Conservation (phyloP, 225 moss, liverwort and hornwort genomes). For the Physcomitrium patens region DNA sequence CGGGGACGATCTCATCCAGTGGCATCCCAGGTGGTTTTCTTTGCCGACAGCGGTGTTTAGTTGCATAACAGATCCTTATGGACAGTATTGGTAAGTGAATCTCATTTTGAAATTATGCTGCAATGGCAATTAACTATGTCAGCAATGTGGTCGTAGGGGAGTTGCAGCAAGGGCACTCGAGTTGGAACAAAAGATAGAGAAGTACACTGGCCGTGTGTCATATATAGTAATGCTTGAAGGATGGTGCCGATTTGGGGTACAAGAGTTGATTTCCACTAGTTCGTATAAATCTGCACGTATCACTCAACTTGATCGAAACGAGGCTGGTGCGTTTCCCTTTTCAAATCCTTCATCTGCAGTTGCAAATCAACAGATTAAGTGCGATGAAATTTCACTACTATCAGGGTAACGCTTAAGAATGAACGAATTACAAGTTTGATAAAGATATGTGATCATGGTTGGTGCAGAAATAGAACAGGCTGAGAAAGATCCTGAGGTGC, state of each 20-base stretch:
- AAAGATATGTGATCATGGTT: neutral
- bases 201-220: constrained; percentile 43
- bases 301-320: constrained; percentile 44
- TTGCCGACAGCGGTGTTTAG: constrained; percentile 21
- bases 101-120: neutral
- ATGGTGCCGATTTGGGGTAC: constrained; percentile 48
- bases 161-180: constrained; percentile 48
- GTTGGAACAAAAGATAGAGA: constrained; percentile 46
- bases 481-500: constrained; percentile 49
- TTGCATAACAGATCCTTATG: neutral
- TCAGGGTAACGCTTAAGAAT: neutral
- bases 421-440: neutral
- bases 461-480: constrained; percentile 41
- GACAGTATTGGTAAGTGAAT: neutral
- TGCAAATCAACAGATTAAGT: neutral
- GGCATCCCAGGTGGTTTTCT: constrained; percentile 45
- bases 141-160: constrained; percentile 39
- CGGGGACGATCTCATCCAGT: constrained; percentile 39
- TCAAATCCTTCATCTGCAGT: neutral
- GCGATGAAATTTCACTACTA: neutral
- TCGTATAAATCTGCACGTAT: constrained; percentile 43
- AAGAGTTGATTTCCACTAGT: constrained; percentile 36
- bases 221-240: constrained; percentile 51
- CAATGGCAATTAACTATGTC: constrained; percentile 18
- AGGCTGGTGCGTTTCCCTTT: constrained; percentile 32